Percentiles rank a stretch among this genome's conserved stretches.
These are phyloP conservation scores for Cordyceps militaris DNA, from an alignment of 2,329 filamentous ascomycete species.

Conservation along the genomic window DNA sequence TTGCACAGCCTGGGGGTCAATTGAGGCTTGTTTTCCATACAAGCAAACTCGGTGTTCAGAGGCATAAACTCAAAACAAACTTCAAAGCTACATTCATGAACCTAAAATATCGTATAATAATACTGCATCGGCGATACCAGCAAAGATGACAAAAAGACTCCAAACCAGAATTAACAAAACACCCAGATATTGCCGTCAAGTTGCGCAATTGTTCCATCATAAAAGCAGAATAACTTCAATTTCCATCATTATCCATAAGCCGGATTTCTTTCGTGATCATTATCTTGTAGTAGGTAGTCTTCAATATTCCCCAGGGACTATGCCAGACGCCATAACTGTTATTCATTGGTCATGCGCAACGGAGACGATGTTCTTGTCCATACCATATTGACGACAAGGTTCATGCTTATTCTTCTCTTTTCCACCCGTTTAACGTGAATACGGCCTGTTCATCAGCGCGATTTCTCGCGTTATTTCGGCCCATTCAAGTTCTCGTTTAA, in stretches of 20 bases:
- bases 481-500: slow-evolving; percentile 85
- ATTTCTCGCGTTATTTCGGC: slow-evolving; percentile 81
- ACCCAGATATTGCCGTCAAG: neutral
- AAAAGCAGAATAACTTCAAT: neutral
- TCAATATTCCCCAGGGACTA: neutral
- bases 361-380: neutral
- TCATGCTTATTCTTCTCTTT: neutral
- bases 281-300: neutral
- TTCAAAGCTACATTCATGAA: neutral
- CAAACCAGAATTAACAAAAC: neutral
- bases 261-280: neutral
- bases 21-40: neutral
- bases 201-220: neutral
- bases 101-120: slow-evolving; percentile 9
- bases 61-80: neutral
- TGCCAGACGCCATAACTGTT: neutral
- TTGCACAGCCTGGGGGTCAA: too few species aligned
- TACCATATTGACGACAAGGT: neutral
- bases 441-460: slow-evolving; percentile 91
- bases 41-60: neutral
- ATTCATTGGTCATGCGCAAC: neutral
- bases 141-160: neutral
- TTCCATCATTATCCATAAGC: slow-evolving; percentile 2
- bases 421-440: slow-evolving; percentile 58
- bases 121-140: neutral